Base-by-base conservation (phyloP, 306 rosid genomes). In the Vigna hirtella region DNA sequence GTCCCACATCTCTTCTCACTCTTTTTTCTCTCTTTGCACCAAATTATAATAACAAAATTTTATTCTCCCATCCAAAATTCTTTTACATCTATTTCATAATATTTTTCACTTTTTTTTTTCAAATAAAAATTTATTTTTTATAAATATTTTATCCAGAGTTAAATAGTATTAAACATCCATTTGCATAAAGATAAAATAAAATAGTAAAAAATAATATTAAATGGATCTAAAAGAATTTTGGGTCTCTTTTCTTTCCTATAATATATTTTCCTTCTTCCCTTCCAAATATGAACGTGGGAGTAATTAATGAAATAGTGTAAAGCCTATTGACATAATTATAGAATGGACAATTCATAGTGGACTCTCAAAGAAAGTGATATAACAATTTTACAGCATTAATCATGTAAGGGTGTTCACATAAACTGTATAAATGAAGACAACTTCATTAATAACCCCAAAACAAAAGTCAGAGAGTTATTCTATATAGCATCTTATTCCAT, bases 401-500 rank as follows among this genome's bases (percentile, higher is more conserved):
- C 18, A 38, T 16, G 48, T 63, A 9, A 0, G 24, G 36, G 1
- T 16, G 26, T 63, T 16, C 48, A 34, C 34, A n/a, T 36, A 7
- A 64, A 64, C 16, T 65, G 5, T 4, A 7, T 7, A 66, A 20
- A 66, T 42, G 36, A 18, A 4, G 43, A 13, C 2, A 40, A 17
- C 52, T 12, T 42, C 34, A 40, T 66, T 34, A 40, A 42, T 66
- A 42, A 11, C 51, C 72, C 72, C 42, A 11, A 30, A 38, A 43
- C 52, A 42, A 20, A 66, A 42, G 72, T 67, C 36, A 67, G 45
- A 22, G 20, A 67, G 45, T 20, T 18, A 67, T 22, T 67, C 13
- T 6, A 6, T 2, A 6, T 12, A 13, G 20, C 38, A 20, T 67
- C 20, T 22, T 24, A 7, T 45, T 45, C 18, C 34, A 66, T 66